Evolutionary conservation across 2,329 filamentous ascomycete genomes (phyloP).

Genomic region (Xylariales sp.): DNA sequence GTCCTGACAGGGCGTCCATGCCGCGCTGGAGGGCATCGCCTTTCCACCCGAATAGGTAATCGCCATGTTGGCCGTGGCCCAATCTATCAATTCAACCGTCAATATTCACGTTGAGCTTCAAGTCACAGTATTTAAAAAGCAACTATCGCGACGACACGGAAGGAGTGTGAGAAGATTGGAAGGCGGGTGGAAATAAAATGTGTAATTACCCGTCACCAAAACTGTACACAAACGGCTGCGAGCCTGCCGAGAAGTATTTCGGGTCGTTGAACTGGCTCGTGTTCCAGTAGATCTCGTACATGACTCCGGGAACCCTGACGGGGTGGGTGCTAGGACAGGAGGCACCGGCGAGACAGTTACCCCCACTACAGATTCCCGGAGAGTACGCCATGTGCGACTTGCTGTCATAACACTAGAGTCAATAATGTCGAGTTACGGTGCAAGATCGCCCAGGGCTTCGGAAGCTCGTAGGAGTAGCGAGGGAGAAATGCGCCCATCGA

Average conservation of each 20-base stretch:
- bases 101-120: conserved; percentile 5
- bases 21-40: conserved; percentile 13
- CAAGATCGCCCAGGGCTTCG: conserved; percentile 13
- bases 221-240: conserved; percentile 54
- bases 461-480: conserved; percentile 1
- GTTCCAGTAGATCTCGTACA: conserved; percentile 44
- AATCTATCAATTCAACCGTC: conserved; percentile 9
- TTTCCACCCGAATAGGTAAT: conserved; percentile 16
- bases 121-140: conserved; percentile 7
- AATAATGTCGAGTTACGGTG: conserved; percentile 16
- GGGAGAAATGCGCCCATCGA: conserved; percentile 7
- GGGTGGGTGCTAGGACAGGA: conserved; percentile 42
- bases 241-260: conserved; percentile 37
- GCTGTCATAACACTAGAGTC: conserved; percentile 16
- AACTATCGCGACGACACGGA: not conserved
- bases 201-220: conserved; percentile 46
- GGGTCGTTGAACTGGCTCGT: conserved; percentile 38
- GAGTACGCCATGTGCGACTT: conserved; percentile 42
- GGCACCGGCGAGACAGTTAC: conserved; percentile 31
- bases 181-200: conserved; percentile 9
- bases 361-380: conserved; percentile 36
- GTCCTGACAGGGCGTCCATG: conserved; percentile 30
- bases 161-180: not conserved
- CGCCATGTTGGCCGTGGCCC: conserved; percentile 28
- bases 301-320: conserved; percentile 41